phyloP scores from a whole-genome alignment of 164 flowering plant genomes.

The Akebia trifoliata region DNA sequence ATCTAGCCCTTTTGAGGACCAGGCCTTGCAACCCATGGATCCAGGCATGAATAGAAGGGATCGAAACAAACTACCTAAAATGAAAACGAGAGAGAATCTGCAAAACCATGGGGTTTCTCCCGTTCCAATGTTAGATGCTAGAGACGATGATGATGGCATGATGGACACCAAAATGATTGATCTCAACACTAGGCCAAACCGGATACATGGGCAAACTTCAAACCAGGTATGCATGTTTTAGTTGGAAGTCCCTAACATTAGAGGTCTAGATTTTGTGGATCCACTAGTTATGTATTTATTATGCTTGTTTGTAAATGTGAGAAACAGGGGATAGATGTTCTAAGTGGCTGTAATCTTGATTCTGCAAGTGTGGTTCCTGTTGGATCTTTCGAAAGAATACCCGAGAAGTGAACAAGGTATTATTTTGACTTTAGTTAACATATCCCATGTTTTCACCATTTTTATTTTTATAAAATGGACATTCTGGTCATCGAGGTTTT shows the following conservation, averaged over 20 bases:
- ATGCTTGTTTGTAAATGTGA: neutral
- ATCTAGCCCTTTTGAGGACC: conserved; percentile 40
- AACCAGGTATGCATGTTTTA: conserved; percentile 52
- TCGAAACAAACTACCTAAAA: conserved; percentile 29
- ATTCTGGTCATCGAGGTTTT: too few relatives aligned
- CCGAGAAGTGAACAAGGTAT: conserved; percentile 12
- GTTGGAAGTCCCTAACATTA: too few relatives aligned
- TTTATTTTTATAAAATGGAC: too few relatives aligned
- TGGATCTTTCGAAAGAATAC: conserved; percentile 42
- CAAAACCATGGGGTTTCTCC: too few relatives aligned
- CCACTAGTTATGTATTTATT: too few relatives aligned
- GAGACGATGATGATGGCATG: conserved; percentile 30
- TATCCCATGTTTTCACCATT: too few relatives aligned
- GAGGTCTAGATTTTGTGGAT: too few relatives aligned
- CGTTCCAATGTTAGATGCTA: too few relatives aligned
- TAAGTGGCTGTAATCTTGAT: conserved; percentile 38
- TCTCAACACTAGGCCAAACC: conserved; percentile 64
- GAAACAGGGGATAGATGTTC: conserved; percentile 36
- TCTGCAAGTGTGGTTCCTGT: conserved; percentile 44
- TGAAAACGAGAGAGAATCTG: conserved; percentile 32
- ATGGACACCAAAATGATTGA: conserved; percentile 61
- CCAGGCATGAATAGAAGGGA: conserved; percentile 36
- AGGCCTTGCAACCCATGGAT: conserved; percentile 33
- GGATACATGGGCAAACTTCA: conserved; percentile 53
- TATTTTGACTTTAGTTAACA: conserved; percentile 2